These are phyloP conservation scores for Pichia sp. DNA, from an alignment of 1,139 yeast species.

Conservation along the genomic window DNA sequence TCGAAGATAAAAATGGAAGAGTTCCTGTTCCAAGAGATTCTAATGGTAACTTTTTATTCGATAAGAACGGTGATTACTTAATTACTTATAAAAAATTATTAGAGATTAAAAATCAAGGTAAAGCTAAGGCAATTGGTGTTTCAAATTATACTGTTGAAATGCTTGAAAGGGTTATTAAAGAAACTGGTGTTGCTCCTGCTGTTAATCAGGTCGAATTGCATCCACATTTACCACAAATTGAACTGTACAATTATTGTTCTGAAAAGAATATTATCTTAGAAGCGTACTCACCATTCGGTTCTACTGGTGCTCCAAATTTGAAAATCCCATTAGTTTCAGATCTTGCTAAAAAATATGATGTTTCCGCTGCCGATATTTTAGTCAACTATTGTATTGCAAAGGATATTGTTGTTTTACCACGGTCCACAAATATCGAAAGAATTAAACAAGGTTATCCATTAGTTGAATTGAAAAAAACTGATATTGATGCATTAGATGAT, in stretches of 20 bases:
- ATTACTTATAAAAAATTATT: slow-evolving; percentile 42
- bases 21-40: slow-evolving; percentile 17
- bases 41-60: slow-evolving; percentile 16
- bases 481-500: slow-evolving; percentile 20
- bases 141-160: slow-evolving; percentile 48
- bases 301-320: slow-evolving; percentile 49
- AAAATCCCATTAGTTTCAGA: slow-evolving; percentile 37
- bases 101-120: slow-evolving; percentile 33
- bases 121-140: slow-evolving; percentile 52
- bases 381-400: slow-evolving; percentile 50
- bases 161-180: slow-evolving; percentile 41
- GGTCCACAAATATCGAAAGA: slow-evolving; percentile 38
- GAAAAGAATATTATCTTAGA: slow-evolving; percentile 49
- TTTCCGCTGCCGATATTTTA: slow-evolving; percentile 41
- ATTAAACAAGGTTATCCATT: slow-evolving; percentile 23
- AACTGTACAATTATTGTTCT: slow-evolving; percentile 47
- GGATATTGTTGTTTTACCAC: slow-evolving; percentile 47
- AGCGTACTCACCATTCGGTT: slow-evolving; percentile 69
- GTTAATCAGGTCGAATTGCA: slow-evolving; percentile 56
- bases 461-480: slow-evolving; percentile 4
- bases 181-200: slow-evolving; percentile 42
- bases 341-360: slow-evolving; percentile 42
- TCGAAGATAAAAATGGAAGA: slow-evolving; percentile 15
- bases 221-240: slow-evolving; percentile 62
- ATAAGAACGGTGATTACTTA: slow-evolving; percentile 34